Evolutionary conservation across 345 rosid species (phyloP), one percentile per base, ranked within the genome.

Genomic region (Kandelia obovata): DNA sequence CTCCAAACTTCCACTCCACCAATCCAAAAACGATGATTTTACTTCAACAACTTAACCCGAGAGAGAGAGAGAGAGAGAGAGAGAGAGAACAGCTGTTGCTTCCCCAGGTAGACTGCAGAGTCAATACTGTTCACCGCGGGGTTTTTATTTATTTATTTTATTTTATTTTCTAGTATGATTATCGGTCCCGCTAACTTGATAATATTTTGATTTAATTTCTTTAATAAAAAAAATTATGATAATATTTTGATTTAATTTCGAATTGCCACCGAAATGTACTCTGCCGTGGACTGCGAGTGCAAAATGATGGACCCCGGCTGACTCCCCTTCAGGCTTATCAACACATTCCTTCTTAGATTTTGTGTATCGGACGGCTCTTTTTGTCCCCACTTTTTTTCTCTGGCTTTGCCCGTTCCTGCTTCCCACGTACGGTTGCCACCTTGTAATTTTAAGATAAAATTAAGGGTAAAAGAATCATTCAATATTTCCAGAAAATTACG

Each of bases 121-220:
- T 11, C 3, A 5, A 6, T 71, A 79, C 73, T 76, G 6, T 32
- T 32, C 35, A 32, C 35, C 76, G 68, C 71, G 79, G 73, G 53
- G 5, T 0, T 21, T 21, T 21, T 21, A 21, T 21, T 21, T 21
- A 21, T 21, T 21, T 21, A 21, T 21, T 21, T 21, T 21, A 21
- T 21, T 21, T 21, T 21, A 21, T 21, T 5, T 32, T 32, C 6
- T 32, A 7, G 6, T 32, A 32, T 5, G 34, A 32, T 32, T 32
- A 32, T 28, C 31, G 3, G 31, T 28, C 31, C 3, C 3, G 0
- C 21, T 21, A 21, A 21, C 21, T 21, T 21, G 21, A 21, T 21
- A 21, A 21, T 21, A 21, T 21, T 21, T 21, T 21, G 21, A 21
- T 21, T 21, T 21, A 21, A 21, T 21, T 21, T 21, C 21, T 21